Conservation (phyloP, 352 stramenopile species). For the Globisporangium splendens region DNA sequence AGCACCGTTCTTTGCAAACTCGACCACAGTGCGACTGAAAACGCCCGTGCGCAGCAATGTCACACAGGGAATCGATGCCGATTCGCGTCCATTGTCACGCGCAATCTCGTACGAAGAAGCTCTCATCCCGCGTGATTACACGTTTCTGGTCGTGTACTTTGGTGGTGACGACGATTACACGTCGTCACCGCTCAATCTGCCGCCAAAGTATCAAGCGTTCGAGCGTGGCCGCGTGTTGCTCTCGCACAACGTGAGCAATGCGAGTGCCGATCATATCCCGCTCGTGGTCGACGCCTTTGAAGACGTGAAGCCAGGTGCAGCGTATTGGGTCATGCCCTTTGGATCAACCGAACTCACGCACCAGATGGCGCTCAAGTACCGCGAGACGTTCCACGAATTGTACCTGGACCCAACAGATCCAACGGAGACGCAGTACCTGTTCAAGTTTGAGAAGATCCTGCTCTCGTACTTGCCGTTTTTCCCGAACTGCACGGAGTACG, state of each 20-base stretch:
- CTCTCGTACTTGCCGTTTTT: constrained; percentile 96
- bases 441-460: constrained; percentile 80
- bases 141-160: constrained; percentile 89
- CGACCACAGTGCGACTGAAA: constrained; percentile 84
- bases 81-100: constrained; percentile 69
- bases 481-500: constrained; percentile 95
- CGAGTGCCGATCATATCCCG: constrained; percentile 50
- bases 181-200: constrained; percentile 91
- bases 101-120: constrained; percentile 85
- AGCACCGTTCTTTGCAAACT: constrained; percentile 91
- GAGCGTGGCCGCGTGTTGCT: constrained; percentile 92
- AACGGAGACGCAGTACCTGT: constrained; percentile 46
- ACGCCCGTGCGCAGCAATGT: constrained; percentile 68
- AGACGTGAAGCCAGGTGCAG: constrained; percentile 45
- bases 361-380: constrained; percentile 90
- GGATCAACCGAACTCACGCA: constrained; percentile 72
- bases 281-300: constrained; percentile 74
- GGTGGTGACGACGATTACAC: constrained; percentile 55
- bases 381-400: constrained; percentile 94
- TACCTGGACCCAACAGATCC: constrained; percentile 48
- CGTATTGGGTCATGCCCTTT: constrained; percentile 75
- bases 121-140: constrained; percentile 80
- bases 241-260: constrained; percentile 89
- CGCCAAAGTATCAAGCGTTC: constrained; percentile 91
- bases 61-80: constrained; percentile 52